phyloP scores from a whole-genome alignment of 192 early-diverging fungal species.

The Mortierella antarctica region DNA sequence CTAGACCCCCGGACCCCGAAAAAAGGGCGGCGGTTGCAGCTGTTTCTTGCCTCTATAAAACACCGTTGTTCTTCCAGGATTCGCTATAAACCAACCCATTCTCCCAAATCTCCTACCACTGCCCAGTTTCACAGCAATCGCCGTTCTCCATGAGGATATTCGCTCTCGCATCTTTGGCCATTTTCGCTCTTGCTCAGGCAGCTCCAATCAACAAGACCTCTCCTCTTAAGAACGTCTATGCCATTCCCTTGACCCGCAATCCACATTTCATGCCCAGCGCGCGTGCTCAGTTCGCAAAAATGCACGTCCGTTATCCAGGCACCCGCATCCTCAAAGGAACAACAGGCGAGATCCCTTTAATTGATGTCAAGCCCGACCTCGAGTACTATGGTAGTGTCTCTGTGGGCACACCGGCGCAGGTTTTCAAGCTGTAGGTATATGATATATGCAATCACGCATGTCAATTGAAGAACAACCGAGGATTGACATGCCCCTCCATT shows the following conservation, averaged over 20 bases:
- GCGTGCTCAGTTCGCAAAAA: conserved; percentile 24
- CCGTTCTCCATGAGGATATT: conserved; percentile 14
- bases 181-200: conserved; percentile 19
- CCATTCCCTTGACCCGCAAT: conserved; percentile 17
- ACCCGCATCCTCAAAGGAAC: conserved; percentile 1
- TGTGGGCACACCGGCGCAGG: conserved; percentile 72
- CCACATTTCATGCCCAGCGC: conserved; percentile 25
- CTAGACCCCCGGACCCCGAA: too few species aligned
- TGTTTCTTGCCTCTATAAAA: too few species aligned
- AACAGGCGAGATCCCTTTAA: conserved; percentile 19
- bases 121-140: too few species aligned
- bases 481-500: not conserved
- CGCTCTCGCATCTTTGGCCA: conserved; percentile 17
- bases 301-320: conserved; percentile 19
- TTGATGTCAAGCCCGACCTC: conserved; percentile 52
- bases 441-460: not conserved
- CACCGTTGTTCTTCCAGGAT: too few species aligned
- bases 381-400: conserved; percentile 73
- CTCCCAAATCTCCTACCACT: too few species aligned
- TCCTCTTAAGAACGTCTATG: not conserved
- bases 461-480: not conserved
- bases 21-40: too few species aligned
- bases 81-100: too few species aligned
- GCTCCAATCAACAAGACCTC: conserved; percentile 8
- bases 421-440: conserved; percentile 56